phyloP scores from a whole-genome alignment of 305 asterid genomes.

The Fraxinus ornus region DNA sequence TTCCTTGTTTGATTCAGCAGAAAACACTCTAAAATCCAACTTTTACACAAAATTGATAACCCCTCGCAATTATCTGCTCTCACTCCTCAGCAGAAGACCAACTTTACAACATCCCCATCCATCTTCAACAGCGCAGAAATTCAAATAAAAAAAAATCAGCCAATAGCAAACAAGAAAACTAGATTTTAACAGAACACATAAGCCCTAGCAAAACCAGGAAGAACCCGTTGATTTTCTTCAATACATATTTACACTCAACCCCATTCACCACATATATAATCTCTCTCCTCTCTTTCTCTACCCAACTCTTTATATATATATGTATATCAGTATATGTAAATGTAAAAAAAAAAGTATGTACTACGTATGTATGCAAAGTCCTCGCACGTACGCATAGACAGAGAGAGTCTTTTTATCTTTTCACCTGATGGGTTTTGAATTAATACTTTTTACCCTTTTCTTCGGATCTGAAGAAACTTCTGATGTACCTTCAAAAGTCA shows the following conservation, averaged over 20 bases:
- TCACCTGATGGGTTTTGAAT: conserved; percentile 29
- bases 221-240: conserved; percentile 21
- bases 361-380: conserved; percentile 13
- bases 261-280: conserved; percentile 40
- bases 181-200: neutral
- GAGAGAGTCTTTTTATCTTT: conserved; percentile 11
- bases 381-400: conserved; percentile 39
- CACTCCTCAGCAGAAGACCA: conserved; percentile 11
- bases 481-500: conserved; percentile 55
- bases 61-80: conserved; percentile 27
- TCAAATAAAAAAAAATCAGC: neutral
- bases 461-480: conserved; percentile 91
- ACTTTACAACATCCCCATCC: conserved; percentile 10
- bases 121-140: neutral
- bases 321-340: too few relatives aligned
- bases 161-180: conserved; percentile 3
- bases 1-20: conserved; percentile 24
- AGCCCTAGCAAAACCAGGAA: neutral
- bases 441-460: conserved; percentile 56
- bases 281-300: conserved; percentile 15
- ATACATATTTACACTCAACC: conserved; percentile 32
- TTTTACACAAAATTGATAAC: conserved; percentile 26
- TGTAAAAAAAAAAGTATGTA: neutral
- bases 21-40: conserved; percentile 33
- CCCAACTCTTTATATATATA: conserved; percentile 8